Evolutionary conservation across 805 yeast genomes (phyloP).

Genomic region (Diddensiella caesifluorescens): DNA sequence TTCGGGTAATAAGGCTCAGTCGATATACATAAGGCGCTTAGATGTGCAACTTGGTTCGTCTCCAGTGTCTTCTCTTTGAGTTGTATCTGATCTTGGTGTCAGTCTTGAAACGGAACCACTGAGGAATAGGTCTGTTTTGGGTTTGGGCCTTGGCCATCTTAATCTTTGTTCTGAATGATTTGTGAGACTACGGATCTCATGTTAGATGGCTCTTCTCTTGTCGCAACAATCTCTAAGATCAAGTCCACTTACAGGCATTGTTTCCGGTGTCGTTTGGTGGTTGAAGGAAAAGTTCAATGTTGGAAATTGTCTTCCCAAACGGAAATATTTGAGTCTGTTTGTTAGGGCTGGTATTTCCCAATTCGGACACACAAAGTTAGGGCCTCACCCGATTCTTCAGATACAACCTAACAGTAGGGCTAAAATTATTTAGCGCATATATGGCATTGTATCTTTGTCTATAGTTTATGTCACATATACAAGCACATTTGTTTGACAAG

Average conservation of each 20-base stretch:
- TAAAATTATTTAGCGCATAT: too few species aligned
- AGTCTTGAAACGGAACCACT: conserved; percentile 99
- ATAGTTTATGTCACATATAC: too few species aligned
- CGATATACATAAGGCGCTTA: conserved; percentile 41
- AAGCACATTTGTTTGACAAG: too few species aligned
- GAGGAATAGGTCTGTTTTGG: conserved; percentile 99
- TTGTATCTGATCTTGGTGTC: conserved; percentile 97
- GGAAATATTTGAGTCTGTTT: conserved; percentile 1
- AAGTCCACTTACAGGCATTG: conserved; percentile 17
- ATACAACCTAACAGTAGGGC: too few species aligned
- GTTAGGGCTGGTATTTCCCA: too few species aligned
- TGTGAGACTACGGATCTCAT: conserved; percentile 55
- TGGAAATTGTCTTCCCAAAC: background rate
- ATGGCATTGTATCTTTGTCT: too few species aligned
- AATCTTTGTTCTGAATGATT: conserved; percentile 95
- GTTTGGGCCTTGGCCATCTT: conserved; percentile 98
- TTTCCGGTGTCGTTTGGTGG: conserved; percentile 3
- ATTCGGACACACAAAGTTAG: too few species aligned
- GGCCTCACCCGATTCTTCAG: too few species aligned
- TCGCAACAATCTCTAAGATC: too few species aligned
- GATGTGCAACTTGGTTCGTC: conserved; percentile 98
- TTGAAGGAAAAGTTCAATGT: background rate
- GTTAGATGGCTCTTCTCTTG: too few species aligned
- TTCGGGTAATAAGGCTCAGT: too few species aligned
- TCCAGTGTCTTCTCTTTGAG: conserved; percentile 99